phyloP scores from a whole-genome alignment of 768 basidiomycete genomes.

The Mrakia frigida region DNA sequence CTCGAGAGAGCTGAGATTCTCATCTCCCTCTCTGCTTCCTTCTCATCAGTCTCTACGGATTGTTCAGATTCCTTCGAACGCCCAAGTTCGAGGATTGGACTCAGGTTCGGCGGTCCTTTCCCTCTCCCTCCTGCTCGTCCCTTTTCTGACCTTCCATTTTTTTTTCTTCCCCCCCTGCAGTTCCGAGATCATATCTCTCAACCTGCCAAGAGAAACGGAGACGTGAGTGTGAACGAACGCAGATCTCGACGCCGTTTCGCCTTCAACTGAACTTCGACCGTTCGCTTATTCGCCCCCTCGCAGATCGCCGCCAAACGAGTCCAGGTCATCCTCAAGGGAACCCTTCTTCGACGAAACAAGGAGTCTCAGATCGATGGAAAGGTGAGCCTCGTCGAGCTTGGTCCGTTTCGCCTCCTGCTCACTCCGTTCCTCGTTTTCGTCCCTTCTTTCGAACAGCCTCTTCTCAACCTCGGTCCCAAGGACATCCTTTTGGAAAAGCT shows the following conservation, averaged over 20 bases:
- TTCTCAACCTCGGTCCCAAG: conserved; percentile 11
- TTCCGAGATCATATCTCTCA: conserved; percentile 52
- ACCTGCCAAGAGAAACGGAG: conserved; percentile 45
- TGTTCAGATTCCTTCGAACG: conserved; percentile 47
- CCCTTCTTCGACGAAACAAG: conserved; percentile 64
- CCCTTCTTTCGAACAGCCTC: neutral
- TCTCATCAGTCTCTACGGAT: conserved; percentile 54
- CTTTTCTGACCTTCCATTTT: no score
- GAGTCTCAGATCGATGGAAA: conserved; percentile 62
- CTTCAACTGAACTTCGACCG: neutral
- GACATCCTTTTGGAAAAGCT: conserved; percentile 52
- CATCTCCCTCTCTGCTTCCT: conserved; percentile 51
- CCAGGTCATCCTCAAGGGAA: conserved; percentile 52
- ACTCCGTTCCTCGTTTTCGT: neutral
- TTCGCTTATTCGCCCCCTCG: neutral
- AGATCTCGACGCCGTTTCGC: neutral
- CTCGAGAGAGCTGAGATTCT: no score
- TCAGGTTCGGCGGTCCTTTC: no score
- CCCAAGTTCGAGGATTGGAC: conserved; percentile 53
- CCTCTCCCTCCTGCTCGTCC: no score
- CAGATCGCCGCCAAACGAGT: conserved; percentile 54
- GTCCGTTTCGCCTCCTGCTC: neutral
- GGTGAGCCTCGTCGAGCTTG: conserved; percentile 44
- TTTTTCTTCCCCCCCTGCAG: conserved; percentile 31
- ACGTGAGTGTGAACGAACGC: neutral